Conservation (phyloP, 371 early-diverging fungal genomes). For the Blakeslea trispora region DNA sequence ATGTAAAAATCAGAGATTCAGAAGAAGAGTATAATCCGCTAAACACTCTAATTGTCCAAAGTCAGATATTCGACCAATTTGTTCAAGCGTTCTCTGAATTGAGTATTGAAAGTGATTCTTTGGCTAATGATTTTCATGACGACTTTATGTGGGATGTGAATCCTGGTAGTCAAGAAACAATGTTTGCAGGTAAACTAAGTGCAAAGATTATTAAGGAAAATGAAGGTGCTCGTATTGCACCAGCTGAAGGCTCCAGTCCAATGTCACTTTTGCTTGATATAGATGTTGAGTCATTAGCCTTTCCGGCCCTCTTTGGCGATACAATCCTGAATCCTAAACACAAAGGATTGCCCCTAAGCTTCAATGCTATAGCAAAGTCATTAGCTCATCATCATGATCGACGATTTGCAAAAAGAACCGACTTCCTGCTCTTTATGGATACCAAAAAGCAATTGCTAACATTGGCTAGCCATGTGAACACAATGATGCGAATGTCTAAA, state of each 20-base stretch:
- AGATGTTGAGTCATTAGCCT: slow-evolving; percentile 5
- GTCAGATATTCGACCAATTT: too few relatives aligned
- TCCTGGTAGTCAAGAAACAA: slow-evolving; percentile 4
- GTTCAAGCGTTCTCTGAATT: background rate
- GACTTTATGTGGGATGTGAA: too few relatives aligned
- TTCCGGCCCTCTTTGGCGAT: background rate
- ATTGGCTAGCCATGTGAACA: background rate
- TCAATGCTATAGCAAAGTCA: background rate
- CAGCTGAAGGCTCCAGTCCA: slow-evolving; percentile 1
- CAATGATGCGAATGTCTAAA: background rate
- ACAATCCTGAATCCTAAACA: background rate
- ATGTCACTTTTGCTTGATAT: slow-evolving; percentile 1
- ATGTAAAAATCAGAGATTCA: slow-evolving; percentile 1
- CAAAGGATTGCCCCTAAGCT: background rate
- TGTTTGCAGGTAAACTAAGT: background rate
- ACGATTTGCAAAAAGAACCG: background rate
- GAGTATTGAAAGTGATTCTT: background rate
- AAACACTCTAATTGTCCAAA: too few relatives aligned
- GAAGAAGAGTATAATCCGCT: background rate
- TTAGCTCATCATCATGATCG: slow-evolving; percentile 4
- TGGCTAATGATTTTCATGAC: background rate
- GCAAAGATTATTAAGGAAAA: background rate
- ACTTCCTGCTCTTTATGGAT: slow-evolving; percentile 4
- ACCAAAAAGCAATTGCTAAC: background rate
- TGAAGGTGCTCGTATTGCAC: background rate